Base-by-base conservation (phyloP, 148 eudicot genomes). In the Limonium bicolor region DNA sequence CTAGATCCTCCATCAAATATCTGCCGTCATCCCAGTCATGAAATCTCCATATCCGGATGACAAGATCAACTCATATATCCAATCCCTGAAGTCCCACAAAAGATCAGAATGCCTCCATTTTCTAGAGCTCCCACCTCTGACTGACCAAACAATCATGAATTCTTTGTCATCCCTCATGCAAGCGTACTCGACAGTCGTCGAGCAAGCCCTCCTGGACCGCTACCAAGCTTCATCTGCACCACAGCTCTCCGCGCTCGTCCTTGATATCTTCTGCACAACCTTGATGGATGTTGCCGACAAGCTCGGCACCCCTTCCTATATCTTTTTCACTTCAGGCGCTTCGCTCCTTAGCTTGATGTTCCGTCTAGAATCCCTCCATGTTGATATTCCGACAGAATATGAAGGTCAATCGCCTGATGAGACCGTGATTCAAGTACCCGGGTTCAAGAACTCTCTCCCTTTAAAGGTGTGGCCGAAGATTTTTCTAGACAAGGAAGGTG, bases 201-300 rank as follows among this genome's bases (percentile, higher is more conserved):
- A 22, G 54, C 41, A 67, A 4, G 32, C 39, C 13, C 7, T 63
- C 29, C 7, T 21, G 20, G 66, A 30, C 12, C 63, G 41, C 28
- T 15, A 31, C 9, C 7, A 15, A 6, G 21, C 13, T 18, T 44
- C 31, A 19, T 20, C 17, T 22, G 29, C 34, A 0, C 33, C 37
- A 1, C 49, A 33, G 5, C 41, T 60, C 3, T 50, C 36, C 1
- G 77, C 69, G 17, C 43, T 71, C 20, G 39, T 72, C 2, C 10
- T 72, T 0, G 67, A 68, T 52, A 40, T 64, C 64, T 47, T 72
- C 22, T 64, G 63, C 37, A 50, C 59, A 0, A 6, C 42, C 5
- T 54, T 68, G 59, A 51, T 60, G 1, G 78, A 68, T 21, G 63
- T 68, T n/a, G 78, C 70, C 5, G 26, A 36, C 24, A 62, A 64